Base-by-base conservation (phyloP, 306 rosid species). In the Alnus rubra region DNA sequence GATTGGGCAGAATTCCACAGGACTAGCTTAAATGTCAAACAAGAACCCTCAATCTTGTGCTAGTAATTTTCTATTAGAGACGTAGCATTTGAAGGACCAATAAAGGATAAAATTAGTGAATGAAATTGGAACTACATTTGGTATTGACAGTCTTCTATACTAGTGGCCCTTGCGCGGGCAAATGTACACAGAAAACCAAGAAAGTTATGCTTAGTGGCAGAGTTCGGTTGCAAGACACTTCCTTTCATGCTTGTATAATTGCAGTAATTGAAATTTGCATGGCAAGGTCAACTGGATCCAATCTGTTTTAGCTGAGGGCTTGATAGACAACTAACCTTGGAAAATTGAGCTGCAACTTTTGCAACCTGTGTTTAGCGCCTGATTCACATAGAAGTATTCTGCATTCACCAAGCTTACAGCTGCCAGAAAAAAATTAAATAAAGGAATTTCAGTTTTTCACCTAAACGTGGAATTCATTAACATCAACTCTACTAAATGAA, bases 341-440 rank as follows among this genome's bases (percentile, higher is more conserved):
- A 78, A 92, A 91, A 82, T 95, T 95, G 79, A 93, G 96, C 82
- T 95, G 99, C 74, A 92, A 82, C 76, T 95, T 95, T 76, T 91
- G 99, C 87, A 93, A 75, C 82, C 86, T 92, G 84, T 92, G 97
- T 85, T 90, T 95, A 44, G 97, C 77, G 62, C 98, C 98, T 30
- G 98, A 80, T 86, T 95, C 98, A 19, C 98, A 93, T 71, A 95
- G 82, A 81, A 95, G 73, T 58, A 95, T 80, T 86, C 98, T 86
- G 85, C 97, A 86, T 55, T 93, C 98, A 30, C 98, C 96, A 30
- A 92, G 89, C 92, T 78, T 88, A 81, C 98, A 92, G 76, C 98
- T 95, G 92, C 87, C 71, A 77, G 33, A 54, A 33, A 69, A 37
- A 69, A 30, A 68, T 13, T 52, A 37, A 39, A 79, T 1, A 59